Evolutionary conservation across 352 stramenopile species (phyloP).

Genomic region (Pythium rhizo-oryzae): DNA sequence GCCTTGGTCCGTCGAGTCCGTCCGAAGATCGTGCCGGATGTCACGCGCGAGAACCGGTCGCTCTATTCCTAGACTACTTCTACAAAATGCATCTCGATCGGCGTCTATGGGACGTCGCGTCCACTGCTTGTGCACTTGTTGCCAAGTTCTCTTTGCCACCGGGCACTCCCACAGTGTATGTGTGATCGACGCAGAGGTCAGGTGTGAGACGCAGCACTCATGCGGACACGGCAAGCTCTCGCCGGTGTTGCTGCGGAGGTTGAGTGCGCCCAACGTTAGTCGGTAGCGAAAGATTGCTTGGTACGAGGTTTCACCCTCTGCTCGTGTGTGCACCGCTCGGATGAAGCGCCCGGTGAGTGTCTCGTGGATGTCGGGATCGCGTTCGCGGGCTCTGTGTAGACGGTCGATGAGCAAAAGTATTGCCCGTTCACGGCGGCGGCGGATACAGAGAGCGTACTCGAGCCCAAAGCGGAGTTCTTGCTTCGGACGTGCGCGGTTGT

Average conservation of each 20-base stretch:
- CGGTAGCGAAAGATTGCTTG: conserved; percentile 7
- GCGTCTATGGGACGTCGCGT: background rate
- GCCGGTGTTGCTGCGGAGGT: background rate
- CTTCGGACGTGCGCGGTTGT: background rate
- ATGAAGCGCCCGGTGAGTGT: background rate
- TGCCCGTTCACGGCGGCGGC: background rate
- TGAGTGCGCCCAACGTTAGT: background rate
- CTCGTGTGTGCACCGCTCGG: background rate
- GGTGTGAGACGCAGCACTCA: background rate
- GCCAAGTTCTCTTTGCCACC: background rate
- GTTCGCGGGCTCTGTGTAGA: background rate
- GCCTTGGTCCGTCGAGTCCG: background rate
- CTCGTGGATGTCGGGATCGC: background rate
- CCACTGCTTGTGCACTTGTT: background rate
- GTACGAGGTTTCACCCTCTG: background rate
- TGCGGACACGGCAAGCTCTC: background rate
- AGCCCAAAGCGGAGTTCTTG: background rate
- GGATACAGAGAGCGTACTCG: background rate
- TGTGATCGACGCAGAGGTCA: background rate
- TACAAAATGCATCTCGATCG: background rate
- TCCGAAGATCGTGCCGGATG: background rate
- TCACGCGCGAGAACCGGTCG: background rate
- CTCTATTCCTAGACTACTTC: background rate
- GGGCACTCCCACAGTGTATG: background rate
- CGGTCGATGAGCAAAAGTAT: background rate